Evolutionary conservation across 768 basidiomycete genomes (phyloP), one percentile per base, ranked within the genome.

Genomic region (Dendrothele bispora): DNA sequence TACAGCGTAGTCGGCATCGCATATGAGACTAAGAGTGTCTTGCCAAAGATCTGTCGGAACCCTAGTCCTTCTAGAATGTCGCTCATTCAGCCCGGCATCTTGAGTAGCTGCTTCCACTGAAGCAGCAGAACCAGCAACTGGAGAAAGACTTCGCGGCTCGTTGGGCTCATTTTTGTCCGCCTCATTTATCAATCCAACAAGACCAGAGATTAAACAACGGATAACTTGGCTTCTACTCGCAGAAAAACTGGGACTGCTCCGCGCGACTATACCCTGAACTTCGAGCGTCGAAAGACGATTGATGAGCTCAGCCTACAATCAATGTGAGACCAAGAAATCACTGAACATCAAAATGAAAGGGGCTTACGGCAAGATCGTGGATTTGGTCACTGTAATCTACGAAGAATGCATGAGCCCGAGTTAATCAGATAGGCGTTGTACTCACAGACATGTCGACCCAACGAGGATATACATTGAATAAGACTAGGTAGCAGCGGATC

Each of bases 321-420:
- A 18, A 4, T 39, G 12, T 29, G 29, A 53, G 35, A 55, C 27
- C 29, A 17, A 25, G 17, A 36, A 2, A 14, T 17, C 10, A 10
- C 34, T 29, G 11, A 21, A 26, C 28, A 29, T 30, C 22, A 6
- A 18, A 21, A 41, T 27, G 25, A 29, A 42, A 32, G 17, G 21
- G 38, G 62, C 77, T 62, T 39, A 79, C 77, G 2, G 91, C 83
- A 36, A 97, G 81, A 60, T 97, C 95, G 59, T 92, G 91, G 41
- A 94, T 91, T 66, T 98, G 95, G 64, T 97, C 95, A 30, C 91
- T 88, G 61, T 98, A 98, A 70, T 97, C n/a, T n/a, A n/a, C n/a
- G n/a, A n/a, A n/a, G n/a, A n/a, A n/a, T n/a, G n/a, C n/a, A n/a
- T n/a, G n/a, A n/a, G n/a, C n/a, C n/a, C n/a, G n/a, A n/a, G n/a